phyloP scores from a whole-genome alignment of 208 protist genomes.

The Crithidia acanthocephali region DNA sequence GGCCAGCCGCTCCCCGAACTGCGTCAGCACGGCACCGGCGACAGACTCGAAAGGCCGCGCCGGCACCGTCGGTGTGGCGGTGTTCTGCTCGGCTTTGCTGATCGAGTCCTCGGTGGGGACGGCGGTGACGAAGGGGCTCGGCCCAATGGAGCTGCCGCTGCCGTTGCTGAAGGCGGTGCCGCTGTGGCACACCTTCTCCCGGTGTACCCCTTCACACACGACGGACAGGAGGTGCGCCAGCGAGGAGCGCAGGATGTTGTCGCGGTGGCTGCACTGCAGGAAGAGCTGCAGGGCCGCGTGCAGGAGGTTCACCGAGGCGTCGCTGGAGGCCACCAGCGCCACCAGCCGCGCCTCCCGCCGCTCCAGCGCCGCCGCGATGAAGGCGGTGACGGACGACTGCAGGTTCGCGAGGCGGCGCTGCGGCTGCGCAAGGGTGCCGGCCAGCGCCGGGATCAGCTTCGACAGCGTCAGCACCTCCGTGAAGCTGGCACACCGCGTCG shows the following conservation, averaged over 20 bases:
- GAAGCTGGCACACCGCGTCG: slow-evolving; percentile 29
- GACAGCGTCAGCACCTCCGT: slow-evolving; percentile 34
- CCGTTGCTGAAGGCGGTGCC: background rate
- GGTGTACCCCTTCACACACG: slow-evolving; percentile 53
- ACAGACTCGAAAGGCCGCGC: slow-evolving; percentile 30
- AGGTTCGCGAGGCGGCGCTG: slow-evolving; percentile 48
- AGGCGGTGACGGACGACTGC: slow-evolving; percentile 56
- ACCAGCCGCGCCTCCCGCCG: slow-evolving; percentile 26
- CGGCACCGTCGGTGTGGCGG: background rate
- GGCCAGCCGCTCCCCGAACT: slow-evolving; percentile 38
- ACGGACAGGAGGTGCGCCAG: slow-evolving; percentile 51
- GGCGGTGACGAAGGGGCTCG: slow-evolving; percentile 30
- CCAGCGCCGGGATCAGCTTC: slow-evolving; percentile 30
- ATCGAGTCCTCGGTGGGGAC: slow-evolving; percentile 36
- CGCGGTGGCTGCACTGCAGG: slow-evolving; percentile 40
- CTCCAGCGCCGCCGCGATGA: slow-evolving; percentile 44
- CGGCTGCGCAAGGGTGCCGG: slow-evolving; percentile 18
- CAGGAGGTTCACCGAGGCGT: slow-evolving; percentile 28
- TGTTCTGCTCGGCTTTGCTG: slow-evolving; percentile 26
- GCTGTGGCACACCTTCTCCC: slow-evolving; percentile 41
- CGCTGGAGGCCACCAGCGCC: slow-evolving; percentile 16
- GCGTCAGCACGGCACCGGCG: slow-evolving; percentile 31
- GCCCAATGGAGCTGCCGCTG: background rate
- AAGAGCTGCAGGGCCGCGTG: slow-evolving; percentile 48
- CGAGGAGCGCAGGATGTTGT: slow-evolving; percentile 61